Base-by-base conservation (phyloP, 805 yeast genomes). In the Saccharomycopsis javanensis region DNA sequence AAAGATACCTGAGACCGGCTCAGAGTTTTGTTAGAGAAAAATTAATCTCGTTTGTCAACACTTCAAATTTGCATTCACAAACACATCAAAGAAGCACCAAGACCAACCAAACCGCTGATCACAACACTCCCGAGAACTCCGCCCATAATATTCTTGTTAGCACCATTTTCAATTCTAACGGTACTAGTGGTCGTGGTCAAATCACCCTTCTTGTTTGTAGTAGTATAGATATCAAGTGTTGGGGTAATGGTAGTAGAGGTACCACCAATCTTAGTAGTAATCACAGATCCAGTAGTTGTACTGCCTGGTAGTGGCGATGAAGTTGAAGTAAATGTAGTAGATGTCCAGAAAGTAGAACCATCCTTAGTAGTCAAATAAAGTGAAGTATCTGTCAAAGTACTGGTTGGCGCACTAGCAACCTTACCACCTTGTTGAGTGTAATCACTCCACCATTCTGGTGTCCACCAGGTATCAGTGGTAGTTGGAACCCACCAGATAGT, bases 211-310 rank as follows among this genome's bases (percentile, higher is more conserved):
- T 42, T 38, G 55, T 55, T 55, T 18, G 60, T 57, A 8, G 60
- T 57, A 23, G 61, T 59, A 48, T 65, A 64, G 38, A 72, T 70
- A 1, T 75, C 76, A 15, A 72, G 69, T 15, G 66, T 58, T 25
- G 75, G 74, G 30, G 67, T 65, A 55, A 71, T 68, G 27, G 74
- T 59, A 53, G 60, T 57, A 34, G 53, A 27, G 13, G 23, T 20
- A 2, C 60, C 60, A 18, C 50, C 30, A 28, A 48, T 27, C 16
- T 53, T 53, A 38, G 60, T 59, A 15, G 55, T 53, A 35, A 50
- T 37, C 15, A 53, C 50, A 37, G 55, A 27, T 4, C 61, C 60
- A 13, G 60, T 48, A 31, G 61, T 59, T 35, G 61, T 59, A 42
- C 60, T 56, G 2, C 57, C 59, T 42, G 60, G 57, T 46, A 38